These are phyloP conservation scores for Gaultheria prostrata DNA, from an alignment of 148 eudicot genomes.

Conservation along the genomic window DNA sequence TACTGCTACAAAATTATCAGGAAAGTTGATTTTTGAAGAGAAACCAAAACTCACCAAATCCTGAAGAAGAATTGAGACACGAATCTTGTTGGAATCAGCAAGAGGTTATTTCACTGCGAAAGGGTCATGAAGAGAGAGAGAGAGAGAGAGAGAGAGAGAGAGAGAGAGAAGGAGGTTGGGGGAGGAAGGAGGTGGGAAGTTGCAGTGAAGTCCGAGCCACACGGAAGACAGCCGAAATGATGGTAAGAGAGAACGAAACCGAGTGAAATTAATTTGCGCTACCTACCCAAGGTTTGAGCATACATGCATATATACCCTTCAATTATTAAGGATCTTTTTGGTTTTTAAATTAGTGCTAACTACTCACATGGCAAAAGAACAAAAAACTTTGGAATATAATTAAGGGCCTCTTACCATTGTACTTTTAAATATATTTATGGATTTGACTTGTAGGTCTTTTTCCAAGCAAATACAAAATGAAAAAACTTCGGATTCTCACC, in stretches of 20 bases:
- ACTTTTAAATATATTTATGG: not conserved
- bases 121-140: not conserved
- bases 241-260: conserved; percentile 8
- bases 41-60: not conserved
- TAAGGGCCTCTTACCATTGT: not conserved
- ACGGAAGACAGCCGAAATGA: not conserved
- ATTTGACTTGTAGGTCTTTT: not conserved
- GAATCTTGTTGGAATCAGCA: conserved; percentile 14
- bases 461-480: not conserved
- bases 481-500: not conserved
- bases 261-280: conserved; percentile 21
- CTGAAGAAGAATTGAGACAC: not conserved
- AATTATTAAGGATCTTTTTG: not conserved
- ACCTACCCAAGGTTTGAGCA: not conserved
- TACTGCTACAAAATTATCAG: not conserved
- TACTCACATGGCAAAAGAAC: not conserved
- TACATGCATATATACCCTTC: not conserved
- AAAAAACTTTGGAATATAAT: not conserved
- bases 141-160: not conserved
- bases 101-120: not conserved
- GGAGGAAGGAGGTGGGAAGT: conserved; percentile 23
- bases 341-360: not conserved
- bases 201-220: conserved; percentile 24
- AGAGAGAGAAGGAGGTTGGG: not conserved
- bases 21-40: not conserved